Percentiles rank a stretch among this genome's conserved stretches.
Conservation (phyloP, 441 rosid species). For the Metrosideros polymorpha region DNA sequence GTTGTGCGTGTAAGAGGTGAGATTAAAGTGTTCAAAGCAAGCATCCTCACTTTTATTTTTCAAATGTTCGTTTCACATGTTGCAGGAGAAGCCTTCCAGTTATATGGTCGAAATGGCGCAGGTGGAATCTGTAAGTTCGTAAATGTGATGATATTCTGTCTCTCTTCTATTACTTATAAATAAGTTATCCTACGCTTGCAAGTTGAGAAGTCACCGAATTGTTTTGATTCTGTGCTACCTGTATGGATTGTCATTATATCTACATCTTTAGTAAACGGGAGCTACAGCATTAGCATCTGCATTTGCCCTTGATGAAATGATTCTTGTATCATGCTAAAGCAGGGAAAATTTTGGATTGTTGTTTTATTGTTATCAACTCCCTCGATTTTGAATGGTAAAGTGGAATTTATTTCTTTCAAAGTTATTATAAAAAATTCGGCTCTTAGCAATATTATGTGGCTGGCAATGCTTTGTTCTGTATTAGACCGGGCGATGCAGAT, state of each 20-base stretch:
- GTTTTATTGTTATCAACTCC: not conserved
- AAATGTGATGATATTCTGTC: not conserved
- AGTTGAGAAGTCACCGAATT: not conserved
- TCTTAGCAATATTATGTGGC: not conserved
- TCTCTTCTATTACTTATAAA: constrained; percentile 2
- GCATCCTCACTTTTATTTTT: not conserved
- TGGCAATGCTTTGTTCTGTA: not conserved
- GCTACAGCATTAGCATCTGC: not conserved
- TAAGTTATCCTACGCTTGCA: not conserved
- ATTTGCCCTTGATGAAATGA: not conserved
- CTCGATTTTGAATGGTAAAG: not conserved
- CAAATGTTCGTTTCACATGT: not conserved
- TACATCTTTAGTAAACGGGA: not conserved
- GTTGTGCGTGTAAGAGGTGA: not conserved
- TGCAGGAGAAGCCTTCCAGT: constrained; percentile 70
- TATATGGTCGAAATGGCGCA: constrained; percentile 94
- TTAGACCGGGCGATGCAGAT: not conserved
- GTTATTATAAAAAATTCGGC: not conserved
- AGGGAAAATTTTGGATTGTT: not conserved
- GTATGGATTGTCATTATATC: not conserved
- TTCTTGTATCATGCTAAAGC: not conserved
- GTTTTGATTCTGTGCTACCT: not conserved
- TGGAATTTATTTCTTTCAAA: not conserved
- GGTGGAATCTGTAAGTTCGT: constrained; percentile 65
- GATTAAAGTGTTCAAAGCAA: not conserved